Evolutionary conservation across 2,329 filamentous ascomycete species (phyloP), one percentile per base, ranked within the genome.

Genomic region (Raffaelea ambrosiae): DNA sequence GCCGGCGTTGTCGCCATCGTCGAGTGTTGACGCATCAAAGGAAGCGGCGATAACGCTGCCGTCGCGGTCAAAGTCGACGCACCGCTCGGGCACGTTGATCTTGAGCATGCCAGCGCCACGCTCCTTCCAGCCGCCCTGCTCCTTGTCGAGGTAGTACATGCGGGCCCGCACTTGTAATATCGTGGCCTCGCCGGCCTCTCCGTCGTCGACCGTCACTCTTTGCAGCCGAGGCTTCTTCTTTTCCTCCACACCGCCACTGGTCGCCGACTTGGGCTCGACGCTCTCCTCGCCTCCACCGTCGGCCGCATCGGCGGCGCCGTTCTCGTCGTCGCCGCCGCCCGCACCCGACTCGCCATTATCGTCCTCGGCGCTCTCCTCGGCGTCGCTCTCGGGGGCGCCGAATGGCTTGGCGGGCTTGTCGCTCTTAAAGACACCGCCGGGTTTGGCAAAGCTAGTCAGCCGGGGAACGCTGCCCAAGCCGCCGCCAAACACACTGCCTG

Each of bases 61-160:
- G 14, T 74, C 69, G 3, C 71, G 64, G 44, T 74, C 71, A 4
- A 77, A 73, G 21, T 76, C 71, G 5, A 78, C 70, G 49, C 73
- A 78, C 26, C 67, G 64, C 54, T 77, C 73, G 3, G 79, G 78
- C 14, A 84, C 82, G 58, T 96, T 95, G 62, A 95, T 76, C 67
- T 93, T 93, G 56, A 95, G 73, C 57, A 84, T 84, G 40, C 90
- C 90, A 4, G 83, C 76, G 13, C 90, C 90, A 46, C 90, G 82
- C 67, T 97, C 91, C 64, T 91, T 91, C 91, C 91, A 97, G 42
- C 81, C 82, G 47, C 77, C 77, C 41, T 74, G 75, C 33, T 73
- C 72, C 54, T 79, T 79, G 54, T 85, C 81, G 58, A 93, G 85
- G 49, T 84, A 77, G 68, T 88, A 97, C 50, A 97, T 78, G 65